These are phyloP conservation scores for Penicillium capsulatum DNA, from an alignment of 2,329 filamentous ascomycete genomes.

Conservation along the genomic window DNA sequence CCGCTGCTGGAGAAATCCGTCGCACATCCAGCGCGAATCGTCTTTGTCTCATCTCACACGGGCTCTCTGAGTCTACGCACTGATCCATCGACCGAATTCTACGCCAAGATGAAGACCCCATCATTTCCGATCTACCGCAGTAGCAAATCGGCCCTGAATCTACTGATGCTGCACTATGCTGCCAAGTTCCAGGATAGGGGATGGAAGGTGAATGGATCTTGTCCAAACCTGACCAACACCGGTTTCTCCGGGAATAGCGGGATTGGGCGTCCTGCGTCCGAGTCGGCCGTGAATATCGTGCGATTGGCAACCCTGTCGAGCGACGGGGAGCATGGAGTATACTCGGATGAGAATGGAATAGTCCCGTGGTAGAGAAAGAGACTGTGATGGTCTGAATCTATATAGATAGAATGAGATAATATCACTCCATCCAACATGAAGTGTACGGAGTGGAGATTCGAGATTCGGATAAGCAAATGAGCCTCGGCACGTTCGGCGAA, in stretches of 20 bases:
- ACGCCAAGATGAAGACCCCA: conserved; percentile 9
- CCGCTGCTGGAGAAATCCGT: conserved; percentile 24
- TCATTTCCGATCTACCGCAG: conserved; percentile 35
- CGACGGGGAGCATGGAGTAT: conserved; percentile 17
- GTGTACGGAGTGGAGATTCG: no score
- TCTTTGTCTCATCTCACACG: conserved; percentile 26
- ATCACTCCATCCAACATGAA: no score
- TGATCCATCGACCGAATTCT: conserved; percentile 13
- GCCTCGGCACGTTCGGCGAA: conserved; percentile 24
- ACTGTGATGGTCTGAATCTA: no score
- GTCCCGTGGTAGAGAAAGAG: conserved; percentile 18
- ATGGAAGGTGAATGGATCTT: conserved; percentile 25
- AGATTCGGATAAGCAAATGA: conserved; percentile 13
- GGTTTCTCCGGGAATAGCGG: conserved; percentile 11
- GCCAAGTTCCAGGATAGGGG: conserved; percentile 35
- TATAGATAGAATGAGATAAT: no score
- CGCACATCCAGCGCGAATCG: conserved; percentile 18
- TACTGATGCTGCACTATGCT: conserved; percentile 43
- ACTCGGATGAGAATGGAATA: conserved; percentile 17
- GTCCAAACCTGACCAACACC: conserved; percentile 22
- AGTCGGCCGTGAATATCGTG: conserved; percentile 20
- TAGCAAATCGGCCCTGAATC: conserved; percentile 45
- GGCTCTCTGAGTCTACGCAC: conserved; percentile 20
- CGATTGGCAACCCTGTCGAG: conserved; percentile 16
- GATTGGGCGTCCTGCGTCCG: conserved; percentile 12